Evolutionary conservation across 352 stramenopile species (phyloP).

Genomic region (Globisporangium cystogenes): DNA sequence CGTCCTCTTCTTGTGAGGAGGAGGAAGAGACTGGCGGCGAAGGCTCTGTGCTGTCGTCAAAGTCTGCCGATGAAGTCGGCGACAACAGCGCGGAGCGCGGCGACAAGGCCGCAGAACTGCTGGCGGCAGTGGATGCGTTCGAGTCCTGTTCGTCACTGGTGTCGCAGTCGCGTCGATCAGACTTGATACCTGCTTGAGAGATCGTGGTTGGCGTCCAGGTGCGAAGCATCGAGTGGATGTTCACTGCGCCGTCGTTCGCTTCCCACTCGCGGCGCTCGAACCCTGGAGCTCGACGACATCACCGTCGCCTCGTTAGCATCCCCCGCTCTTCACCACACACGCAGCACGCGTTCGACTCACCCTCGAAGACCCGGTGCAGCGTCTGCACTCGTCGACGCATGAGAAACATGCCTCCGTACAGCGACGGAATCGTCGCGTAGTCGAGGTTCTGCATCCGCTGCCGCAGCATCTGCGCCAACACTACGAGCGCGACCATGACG

Average conservation of each 20-base stretch:
- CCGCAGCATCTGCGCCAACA: conserved; percentile 21
- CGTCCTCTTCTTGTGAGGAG: neutral
- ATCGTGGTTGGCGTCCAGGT: conserved; percentile 20
- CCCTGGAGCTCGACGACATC: no score
- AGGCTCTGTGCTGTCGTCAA: neutral
- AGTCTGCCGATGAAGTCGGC: neutral
- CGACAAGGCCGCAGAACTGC: neutral
- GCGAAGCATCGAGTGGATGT: conserved; percentile 65
- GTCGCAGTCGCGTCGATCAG: neutral
- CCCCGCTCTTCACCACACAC: no score
- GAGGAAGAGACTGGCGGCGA: neutral
- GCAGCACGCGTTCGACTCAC: conserved; percentile 1
- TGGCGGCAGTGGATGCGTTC: neutral
- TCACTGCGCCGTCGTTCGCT: conserved; percentile 71
- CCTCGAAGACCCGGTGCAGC: conserved; percentile 57
- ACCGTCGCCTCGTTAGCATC: no score
- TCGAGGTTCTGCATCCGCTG: conserved; percentile 40
- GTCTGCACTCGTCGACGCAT: conserved; percentile 41
- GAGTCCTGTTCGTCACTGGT: neutral
- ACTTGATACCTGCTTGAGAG: no score
- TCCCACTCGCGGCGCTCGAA: conserved; percentile 54
- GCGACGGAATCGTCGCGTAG: conserved; percentile 51
- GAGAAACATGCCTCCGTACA: conserved; percentile 56
- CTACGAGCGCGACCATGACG: no score
- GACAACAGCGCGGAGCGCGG: neutral